Evolutionary conservation across 257 asterid genomes (phyloP).

Genomic region (Ilex asprella): DNA sequence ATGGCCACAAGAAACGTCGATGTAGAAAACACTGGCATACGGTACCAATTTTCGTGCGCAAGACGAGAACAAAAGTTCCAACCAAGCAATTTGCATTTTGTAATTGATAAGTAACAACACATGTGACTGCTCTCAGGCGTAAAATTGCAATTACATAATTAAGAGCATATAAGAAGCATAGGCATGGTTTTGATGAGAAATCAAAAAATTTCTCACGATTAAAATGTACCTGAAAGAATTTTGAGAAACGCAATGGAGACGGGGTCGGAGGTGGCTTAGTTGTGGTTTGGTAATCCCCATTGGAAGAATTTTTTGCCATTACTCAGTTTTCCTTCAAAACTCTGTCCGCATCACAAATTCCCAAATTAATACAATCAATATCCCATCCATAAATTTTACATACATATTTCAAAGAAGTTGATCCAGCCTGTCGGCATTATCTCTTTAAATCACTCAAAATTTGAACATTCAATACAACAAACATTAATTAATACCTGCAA

Average conservation of each 20-base stretch:
- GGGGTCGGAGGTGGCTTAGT: constrained; percentile 28
- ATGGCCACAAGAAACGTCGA: too few species aligned
- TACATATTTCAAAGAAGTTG: too few species aligned
- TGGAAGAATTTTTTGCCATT: constrained; percentile 19
- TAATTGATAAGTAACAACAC: background rate
- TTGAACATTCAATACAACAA: too few species aligned
- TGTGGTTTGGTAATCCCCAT: constrained; percentile 23
- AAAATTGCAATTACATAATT: background rate
- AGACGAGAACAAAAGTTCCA: background rate
- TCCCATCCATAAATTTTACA: too few species aligned
- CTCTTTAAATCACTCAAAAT: too few species aligned
- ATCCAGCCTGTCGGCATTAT: too few species aligned
- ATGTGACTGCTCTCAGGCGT: background rate
- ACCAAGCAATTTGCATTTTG: background rate
- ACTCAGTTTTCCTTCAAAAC: constrained; percentile 4
- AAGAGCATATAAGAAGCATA: background rate
- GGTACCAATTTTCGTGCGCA: background rate
- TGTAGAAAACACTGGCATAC: too few species aligned
- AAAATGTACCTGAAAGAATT: constrained; percentile 25
- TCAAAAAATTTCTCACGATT: background rate
- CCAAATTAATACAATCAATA: background rate
- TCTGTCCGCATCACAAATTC: background rate
- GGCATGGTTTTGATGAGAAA: background rate
- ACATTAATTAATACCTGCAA: too few species aligned
- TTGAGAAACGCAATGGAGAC: constrained; percentile 25